Conservation (phyloP, 202 grass and related monocot species). For the Musa balbisiana region DNA sequence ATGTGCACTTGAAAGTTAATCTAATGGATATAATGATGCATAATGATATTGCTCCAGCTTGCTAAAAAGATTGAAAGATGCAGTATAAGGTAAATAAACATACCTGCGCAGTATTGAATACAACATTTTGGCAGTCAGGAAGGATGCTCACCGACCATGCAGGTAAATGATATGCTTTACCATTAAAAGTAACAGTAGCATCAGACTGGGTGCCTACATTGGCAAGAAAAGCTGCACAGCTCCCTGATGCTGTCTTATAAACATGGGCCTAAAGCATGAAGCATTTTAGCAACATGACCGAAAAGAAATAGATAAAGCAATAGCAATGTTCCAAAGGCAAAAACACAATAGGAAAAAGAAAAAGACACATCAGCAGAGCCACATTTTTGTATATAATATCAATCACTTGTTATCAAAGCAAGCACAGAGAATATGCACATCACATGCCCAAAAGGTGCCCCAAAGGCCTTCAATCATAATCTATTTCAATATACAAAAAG, state of each 20-base stretch:
- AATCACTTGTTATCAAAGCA: too few species aligned
- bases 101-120: constrained; percentile 89
- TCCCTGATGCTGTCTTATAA: constrained; percentile 59
- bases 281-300: constrained; percentile 11
- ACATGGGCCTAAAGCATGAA: constrained; percentile 52
- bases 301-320: background rate
- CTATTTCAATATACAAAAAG: too few species aligned
- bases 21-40: too few species aligned
- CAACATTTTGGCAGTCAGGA: constrained; percentile 95
- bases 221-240: constrained; percentile 84
- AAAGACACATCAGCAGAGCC: too few species aligned
- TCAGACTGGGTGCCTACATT: constrained; percentile 68
- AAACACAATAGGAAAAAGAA: background rate
- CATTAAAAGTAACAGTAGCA: constrained; percentile 75
- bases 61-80: background rate
- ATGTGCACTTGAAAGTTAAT: too few species aligned
- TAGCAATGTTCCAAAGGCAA: background rate
- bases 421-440: too few species aligned
- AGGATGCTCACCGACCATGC: constrained; percentile 98
- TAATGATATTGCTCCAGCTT: background rate
- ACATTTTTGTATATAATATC: too few species aligned
- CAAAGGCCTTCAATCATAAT: too few species aligned
- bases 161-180: constrained; percentile 61
- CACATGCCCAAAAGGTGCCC: too few species aligned
- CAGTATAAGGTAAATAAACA: background rate